Evolutionary conservation across 2,329 filamentous ascomycete species (phyloP).

Genomic region (Zymoseptoria brevis): DNA sequence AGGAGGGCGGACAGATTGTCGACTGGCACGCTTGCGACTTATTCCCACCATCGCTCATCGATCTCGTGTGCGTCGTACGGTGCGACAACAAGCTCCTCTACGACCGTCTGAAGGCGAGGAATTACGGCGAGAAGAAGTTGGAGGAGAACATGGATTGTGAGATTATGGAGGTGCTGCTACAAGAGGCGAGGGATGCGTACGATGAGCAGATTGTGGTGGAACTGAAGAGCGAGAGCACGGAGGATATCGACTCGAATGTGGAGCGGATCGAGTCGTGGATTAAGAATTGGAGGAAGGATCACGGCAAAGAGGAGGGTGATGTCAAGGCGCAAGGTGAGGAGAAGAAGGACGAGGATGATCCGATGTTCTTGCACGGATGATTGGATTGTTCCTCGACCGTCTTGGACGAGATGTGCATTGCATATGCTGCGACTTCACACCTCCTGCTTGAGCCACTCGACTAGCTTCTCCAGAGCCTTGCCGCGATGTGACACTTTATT

Average conservation of each 20-base stretch:
- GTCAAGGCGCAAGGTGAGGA: slow-evolving; percentile 17
- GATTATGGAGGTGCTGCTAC: slow-evolving; percentile 90
- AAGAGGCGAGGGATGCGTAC: slow-evolving; percentile 83
- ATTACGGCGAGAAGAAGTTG: slow-evolving; percentile 78
- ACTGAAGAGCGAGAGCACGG: slow-evolving; percentile 68
- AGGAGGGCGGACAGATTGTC: slow-evolving; percentile 75
- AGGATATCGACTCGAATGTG: slow-evolving; percentile 83
- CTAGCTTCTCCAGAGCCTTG: slow-evolving; percentile 79
- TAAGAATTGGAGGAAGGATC: slow-evolving; percentile 69
- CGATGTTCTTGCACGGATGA: slow-evolving; percentile 30
- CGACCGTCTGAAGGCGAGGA: slow-evolving; percentile 69
- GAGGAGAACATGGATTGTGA: slow-evolving; percentile 96
- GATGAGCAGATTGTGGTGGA: slow-evolving; percentile 84
- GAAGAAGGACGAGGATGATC: slow-evolving; percentile 29
- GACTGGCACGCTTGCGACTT: slow-evolving; percentile 98
- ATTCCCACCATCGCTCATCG: slow-evolving; percentile 88
- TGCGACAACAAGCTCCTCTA: slow-evolving; percentile 74
- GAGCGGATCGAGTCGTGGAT: slow-evolving; percentile 78
- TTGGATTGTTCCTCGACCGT: not conserved
- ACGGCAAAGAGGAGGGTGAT: slow-evolving; percentile 31
- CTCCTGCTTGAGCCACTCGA: slow-evolving; percentile 55
- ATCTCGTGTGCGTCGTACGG: slow-evolving; percentile 84
- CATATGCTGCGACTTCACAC: slow-evolving; percentile 11
- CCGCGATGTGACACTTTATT: slow-evolving; percentile 89
- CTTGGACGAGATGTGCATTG: not conserved